phyloP scores from a whole-genome alignment of 495 filamentous ascomycete genomes.

The Pyrenula massariospora region DNA sequence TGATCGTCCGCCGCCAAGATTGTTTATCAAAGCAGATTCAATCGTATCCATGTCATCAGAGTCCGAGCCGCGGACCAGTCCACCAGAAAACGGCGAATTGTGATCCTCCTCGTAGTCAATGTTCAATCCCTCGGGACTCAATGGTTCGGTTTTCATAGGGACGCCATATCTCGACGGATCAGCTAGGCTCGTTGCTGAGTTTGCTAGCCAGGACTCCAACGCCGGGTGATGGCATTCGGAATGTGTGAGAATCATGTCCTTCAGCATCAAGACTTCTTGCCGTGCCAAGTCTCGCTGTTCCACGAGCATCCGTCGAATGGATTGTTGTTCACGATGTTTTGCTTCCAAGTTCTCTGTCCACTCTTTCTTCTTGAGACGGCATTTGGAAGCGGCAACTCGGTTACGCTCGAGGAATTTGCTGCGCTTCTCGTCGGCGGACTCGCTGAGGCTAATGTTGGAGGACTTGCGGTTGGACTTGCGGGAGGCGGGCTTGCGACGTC shows the following conservation, averaged over 20 bases:
- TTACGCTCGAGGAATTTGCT: constrained; percentile 58
- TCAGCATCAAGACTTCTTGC: neutral
- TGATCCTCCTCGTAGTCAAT: neutral
- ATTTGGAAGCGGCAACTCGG: constrained; percentile 74
- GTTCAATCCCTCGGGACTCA: neutral
- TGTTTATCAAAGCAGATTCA: neutral
- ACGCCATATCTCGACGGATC: neutral
- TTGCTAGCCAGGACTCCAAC: neutral
- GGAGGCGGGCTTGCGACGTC: neutral
- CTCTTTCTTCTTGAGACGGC: constrained; percentile 77
- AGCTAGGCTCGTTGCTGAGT: neutral
- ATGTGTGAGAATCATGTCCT: neutral
- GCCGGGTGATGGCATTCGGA: neutral
- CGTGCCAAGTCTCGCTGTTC: neutral
- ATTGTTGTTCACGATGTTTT: constrained; percentile 20
- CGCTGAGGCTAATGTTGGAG: neutral
- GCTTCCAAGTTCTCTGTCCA: constrained; percentile 49
- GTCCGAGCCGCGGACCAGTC: neutral
- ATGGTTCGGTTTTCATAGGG: neutral
- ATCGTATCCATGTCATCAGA: neutral
- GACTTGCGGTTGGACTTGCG: neutral
- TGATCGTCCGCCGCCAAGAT: neutral
- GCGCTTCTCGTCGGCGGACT: neutral
- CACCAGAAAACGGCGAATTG: neutral
- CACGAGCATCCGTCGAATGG: neutral